Evolutionary conservation across 2,329 filamentous ascomycete genomes (phyloP).

Genomic region (Microdochium bolleyi): DNA sequence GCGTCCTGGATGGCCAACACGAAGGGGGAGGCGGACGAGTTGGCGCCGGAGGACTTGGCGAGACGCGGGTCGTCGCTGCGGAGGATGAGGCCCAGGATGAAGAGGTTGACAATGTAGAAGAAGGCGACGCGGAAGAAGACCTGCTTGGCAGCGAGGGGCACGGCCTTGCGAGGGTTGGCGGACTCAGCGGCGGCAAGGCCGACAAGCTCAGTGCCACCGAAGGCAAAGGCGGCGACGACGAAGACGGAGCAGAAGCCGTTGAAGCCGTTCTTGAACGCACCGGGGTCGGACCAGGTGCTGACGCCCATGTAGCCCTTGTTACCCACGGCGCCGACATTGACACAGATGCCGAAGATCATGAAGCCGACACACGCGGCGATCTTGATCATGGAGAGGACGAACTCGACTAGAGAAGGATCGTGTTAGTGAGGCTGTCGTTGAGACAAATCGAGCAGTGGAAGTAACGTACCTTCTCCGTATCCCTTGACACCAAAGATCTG

Average conservation of each 20-base stretch:
- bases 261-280: conserved; percentile 43
- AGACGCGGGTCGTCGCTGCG: conserved; percentile 32
- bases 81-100: conserved; percentile 43
- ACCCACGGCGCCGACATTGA: conserved; percentile 49
- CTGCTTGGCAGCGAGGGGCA: conserved; percentile 43
- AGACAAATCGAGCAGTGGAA: too few species aligned
- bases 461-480: conserved; percentile 39
- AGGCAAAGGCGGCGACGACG: conserved; percentile 42
- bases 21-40: conserved; percentile 40
- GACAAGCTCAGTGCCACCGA: conserved; percentile 43
- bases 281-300: conserved; percentile 50
- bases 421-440: conserved; percentile 9
- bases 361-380: conserved; percentile 52
- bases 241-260: conserved; percentile 43
- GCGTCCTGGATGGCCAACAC: conserved; percentile 42
- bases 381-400: conserved; percentile 49
- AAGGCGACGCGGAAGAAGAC: conserved; percentile 46
- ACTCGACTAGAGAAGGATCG: conserved; percentile 38
- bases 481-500: conserved; percentile 49
- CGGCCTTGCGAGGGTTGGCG: conserved; percentile 35
- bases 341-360: conserved; percentile 55
- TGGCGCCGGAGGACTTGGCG: conserved; percentile 24
- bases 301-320: conserved; percentile 51
- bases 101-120: conserved; percentile 44
- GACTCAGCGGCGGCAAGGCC: conserved; percentile 45